A percentile compares a stretch with the other conserved stretches of the same genome.
These are phyloP conservation scores for Xylaria sp. DNA, from an alignment of 495 filamentous ascomycete genomes.

Conservation along the genomic window DNA sequence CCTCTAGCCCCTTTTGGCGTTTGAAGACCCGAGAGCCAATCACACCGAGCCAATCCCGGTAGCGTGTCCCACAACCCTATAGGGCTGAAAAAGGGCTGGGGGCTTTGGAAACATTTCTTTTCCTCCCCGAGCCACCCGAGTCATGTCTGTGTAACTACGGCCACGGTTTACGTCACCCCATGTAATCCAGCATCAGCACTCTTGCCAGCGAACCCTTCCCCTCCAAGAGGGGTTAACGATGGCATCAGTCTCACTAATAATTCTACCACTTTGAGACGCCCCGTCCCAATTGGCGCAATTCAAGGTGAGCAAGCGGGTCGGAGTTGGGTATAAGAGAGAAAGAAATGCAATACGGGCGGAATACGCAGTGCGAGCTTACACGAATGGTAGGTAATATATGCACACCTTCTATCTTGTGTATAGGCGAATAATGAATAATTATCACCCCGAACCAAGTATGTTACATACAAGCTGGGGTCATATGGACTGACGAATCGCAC, in stretches of 20 bases:
- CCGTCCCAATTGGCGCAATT: neutral
- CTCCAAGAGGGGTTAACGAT: too few species aligned
- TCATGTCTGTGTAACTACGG: slow-evolving; percentile 24
- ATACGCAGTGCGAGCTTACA: neutral
- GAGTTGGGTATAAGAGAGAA: neutral
- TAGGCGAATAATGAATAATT: neutral
- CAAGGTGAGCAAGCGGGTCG: neutral
- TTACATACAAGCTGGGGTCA: neutral
- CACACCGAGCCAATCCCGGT: neutral
- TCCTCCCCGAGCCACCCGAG: slow-evolving; percentile 22
- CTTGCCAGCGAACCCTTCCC: neutral
- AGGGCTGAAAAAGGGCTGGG: slow-evolving; percentile 29
- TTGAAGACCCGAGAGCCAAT: slow-evolving; percentile 18
- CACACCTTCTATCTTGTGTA: neutral
- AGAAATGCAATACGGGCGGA: too few species aligned
- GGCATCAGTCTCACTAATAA: neutral
- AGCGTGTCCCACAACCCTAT: slow-evolving; percentile 31
- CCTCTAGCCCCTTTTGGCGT: slow-evolving; percentile 21
- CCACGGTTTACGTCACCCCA: slow-evolving; percentile 16
- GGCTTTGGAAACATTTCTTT: slow-evolving; percentile 19
- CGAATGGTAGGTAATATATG: neutral
- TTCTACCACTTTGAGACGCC: slow-evolving; percentile 15
- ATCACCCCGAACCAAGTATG: too few species aligned
- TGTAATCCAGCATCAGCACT: slow-evolving; percentile 4
- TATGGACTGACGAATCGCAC: neutral